Base-by-base conservation (phyloP, 2,329 filamentous ascomycete genomes). In the Arthrobotrys musiformis region DNA sequence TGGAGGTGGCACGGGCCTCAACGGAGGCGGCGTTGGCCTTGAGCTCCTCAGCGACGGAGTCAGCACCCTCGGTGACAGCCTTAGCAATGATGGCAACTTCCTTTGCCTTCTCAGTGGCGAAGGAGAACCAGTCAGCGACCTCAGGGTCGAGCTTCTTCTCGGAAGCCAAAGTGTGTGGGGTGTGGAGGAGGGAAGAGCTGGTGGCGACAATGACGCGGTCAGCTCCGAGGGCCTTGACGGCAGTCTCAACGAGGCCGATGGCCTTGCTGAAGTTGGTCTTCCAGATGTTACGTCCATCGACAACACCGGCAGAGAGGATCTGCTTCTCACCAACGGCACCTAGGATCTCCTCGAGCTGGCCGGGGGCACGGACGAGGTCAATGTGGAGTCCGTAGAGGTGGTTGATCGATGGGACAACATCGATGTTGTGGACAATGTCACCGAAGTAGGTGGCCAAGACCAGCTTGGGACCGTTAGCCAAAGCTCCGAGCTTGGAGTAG, bases 281-380 rank as follows among this genome's bases (percentile, higher is more conserved):
- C 95, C 95, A 99, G 89, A 99, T 98, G 90, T 99, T 99, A 83
- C 95, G 93, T 83, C 95, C 95, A 82, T 99, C 94, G 81, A 99
- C 95, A 82, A 99, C 92, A 93, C 95, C 95, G 80, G 90, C 92
- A 81, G 95, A 99, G 81, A 99, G 91, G 81, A 93, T 86, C 84
- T 97, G 96, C 85, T 93, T 93, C 84, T 93, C 86, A 84, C 93
- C 93, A 80, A 99, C 90, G 82, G 93, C 91, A 83, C 87, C 88
- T 81, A 93, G 85, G 82, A 99, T 93, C 80, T 91, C 89, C 79
- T 95, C 90, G 80, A 99, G 91, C 88, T 99, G 95, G 89, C 98
- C 94, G 69, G 95, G 95, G 89, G 97, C 94, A 85, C 95, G 93
- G 86, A 98, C 95, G 81, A 98, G 91, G 86, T 99, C 95, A 81